Percentiles rank a stretch among this genome's conserved stretches.
These are phyloP conservation scores for Syncephalis plumigaleata DNA, from an alignment of 371 early-diverging fungal genomes.

Conservation along the genomic window DNA sequence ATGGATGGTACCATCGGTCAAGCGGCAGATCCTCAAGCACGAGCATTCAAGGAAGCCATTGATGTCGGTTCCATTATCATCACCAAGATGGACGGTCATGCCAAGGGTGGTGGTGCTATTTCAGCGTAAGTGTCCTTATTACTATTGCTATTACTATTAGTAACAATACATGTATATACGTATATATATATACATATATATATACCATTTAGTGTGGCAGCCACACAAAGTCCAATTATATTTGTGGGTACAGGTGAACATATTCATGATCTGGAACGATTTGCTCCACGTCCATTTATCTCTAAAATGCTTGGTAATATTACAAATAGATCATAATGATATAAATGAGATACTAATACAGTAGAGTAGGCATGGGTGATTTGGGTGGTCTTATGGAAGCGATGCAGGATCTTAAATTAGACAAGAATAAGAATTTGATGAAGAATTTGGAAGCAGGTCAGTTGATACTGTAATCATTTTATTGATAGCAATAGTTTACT, in stretches of 20 bases:
- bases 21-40: constrained; percentile 94
- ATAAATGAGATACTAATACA: not conserved
- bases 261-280: constrained; percentile 91
- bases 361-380: constrained; percentile 80
- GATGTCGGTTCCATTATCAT: constrained; percentile 96
- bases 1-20: constrained; percentile 99
- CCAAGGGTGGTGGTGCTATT: constrained; percentile 99
- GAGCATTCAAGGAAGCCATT: constrained; percentile 93
- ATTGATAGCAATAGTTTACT: not conserved
- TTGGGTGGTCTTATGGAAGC: constrained; percentile 86
- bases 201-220: too few relatives aligned
- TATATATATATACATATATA: too few relatives aligned
- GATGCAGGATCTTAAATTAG: constrained; percentile 79
- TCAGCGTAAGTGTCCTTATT: constrained; percentile 51
- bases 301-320: constrained; percentile 81
- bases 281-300: constrained; percentile 88
- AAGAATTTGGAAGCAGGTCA: constrained; percentile 81
- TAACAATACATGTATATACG: too few relatives aligned
- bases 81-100: constrained; percentile 99
- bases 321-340: not conserved
- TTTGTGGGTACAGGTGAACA: constrained; percentile 99
- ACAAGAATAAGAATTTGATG: constrained; percentile 75
- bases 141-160: not conserved
- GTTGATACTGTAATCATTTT: too few relatives aligned
- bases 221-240: constrained; percentile 92